These are phyloP conservation scores for Fusarium acutatum DNA, from an alignment of 2,329 filamentous ascomycete genomes.

Conservation along the genomic window DNA sequence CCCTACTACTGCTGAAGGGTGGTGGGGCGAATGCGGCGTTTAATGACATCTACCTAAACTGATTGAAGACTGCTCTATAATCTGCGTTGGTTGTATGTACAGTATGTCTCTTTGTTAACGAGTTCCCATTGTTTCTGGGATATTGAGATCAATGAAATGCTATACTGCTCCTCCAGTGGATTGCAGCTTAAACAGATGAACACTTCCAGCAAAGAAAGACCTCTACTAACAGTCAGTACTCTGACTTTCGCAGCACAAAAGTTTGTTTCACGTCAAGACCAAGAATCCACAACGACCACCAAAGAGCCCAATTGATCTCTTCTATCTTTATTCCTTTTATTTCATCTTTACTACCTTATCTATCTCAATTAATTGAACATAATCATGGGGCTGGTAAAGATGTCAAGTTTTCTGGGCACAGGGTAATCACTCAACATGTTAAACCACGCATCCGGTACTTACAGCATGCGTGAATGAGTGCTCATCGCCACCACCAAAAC, in stretches of 20 bases:
- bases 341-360: no score
- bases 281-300: no score
- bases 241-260: background rate
- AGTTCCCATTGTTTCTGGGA: background rate
- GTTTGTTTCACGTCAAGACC: background rate
- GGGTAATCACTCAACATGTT: background rate
- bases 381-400: background rate
- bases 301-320: background rate
- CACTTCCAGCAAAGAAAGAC: accelerated
- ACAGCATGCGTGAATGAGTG: accelerated
- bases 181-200: accelerated
- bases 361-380: accelerated
- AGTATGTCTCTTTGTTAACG: background rate
- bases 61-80: background rate
- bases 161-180: accelerated
- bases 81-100: accelerated
- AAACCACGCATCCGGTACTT: accelerated
- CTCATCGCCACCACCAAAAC: background rate
- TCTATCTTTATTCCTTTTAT: accelerated
- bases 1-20: background rate
- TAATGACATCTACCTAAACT: background rate
- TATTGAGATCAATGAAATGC: background rate
- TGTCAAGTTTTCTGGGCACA: background rate
- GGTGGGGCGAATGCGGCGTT: background rate
- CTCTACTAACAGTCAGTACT: accelerated